Evolutionary conservation across 495 filamentous ascomycete species (phyloP), one percentile per base, ranked within the genome.

Genomic region (Penicillium angulare): DNA sequence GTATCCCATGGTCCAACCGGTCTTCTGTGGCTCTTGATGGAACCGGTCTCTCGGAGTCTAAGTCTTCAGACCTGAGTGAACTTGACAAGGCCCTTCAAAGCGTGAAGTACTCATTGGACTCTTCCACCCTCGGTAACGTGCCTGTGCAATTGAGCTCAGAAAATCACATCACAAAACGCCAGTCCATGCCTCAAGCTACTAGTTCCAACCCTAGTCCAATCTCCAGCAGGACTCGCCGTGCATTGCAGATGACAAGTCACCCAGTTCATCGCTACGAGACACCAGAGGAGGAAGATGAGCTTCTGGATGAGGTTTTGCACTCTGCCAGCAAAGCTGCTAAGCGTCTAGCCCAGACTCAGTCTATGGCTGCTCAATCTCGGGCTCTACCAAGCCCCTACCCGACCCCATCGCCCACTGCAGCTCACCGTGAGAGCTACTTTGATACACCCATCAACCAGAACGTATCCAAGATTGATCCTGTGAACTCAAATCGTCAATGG

Each of bases 221-320:
- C 48, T 92, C 90, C 3, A 91, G 87, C 65, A 78, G 92, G 50
- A 96, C 91, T 8, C 79, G 93, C 50, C 80, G 92, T 54, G 86
- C 89, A 20, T 75, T 92, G 59, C 87, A 90, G 51, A 77, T 84
- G 50, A 85, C 89, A 24, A 84, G 83, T 20, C 82, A 90, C 51
- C 85, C 84, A 12, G 75, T 76, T 41, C 87, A 92, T 59, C 81
- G 80, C 42, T 95, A 97, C 62, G 95, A 97, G 68, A 95, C 90
- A 3, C 89, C 95, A 1, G 90, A 96, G 61, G 93, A 99, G 67
- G 90, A 97, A 60, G 93, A 97, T 53, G 93, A 99, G 67, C 80
- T 98, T 10, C 75, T 96, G 9, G 90, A 96, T 59, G 93, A 97
- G 68, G 92, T 77, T 18, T 65, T 87, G 15, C 72, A 77, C 43